phyloP scores from a whole-genome alignment of 306 rosid genomes.

The Vigna reflexopilosa region DNA sequence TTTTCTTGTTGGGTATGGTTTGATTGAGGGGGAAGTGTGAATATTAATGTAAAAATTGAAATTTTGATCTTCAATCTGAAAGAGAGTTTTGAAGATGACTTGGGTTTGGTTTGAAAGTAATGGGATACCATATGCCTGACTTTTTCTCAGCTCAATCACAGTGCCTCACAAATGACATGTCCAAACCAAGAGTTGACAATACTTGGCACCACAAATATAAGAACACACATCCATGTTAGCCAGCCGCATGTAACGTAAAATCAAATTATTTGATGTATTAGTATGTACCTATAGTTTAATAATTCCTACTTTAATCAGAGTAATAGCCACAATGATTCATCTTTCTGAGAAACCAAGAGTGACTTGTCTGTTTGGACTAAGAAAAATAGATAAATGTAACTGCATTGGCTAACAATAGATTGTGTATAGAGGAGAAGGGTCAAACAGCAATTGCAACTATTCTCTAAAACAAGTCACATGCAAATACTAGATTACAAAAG shows the following conservation, averaged over 20 bases:
- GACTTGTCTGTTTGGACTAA: slow-evolving; percentile 20
- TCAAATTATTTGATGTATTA: slow-evolving; percentile 7
- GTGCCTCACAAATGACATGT: slow-evolving; percentile 12
- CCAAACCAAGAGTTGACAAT: slow-evolving; percentile 34
- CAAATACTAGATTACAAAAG: slow-evolving; percentile 33
- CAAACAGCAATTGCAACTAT: slow-evolving; percentile 31
- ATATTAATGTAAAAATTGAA: neutral
- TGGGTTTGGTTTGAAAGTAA: neutral
- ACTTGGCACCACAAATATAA: neutral
- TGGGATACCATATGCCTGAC: slow-evolving; percentile 28
- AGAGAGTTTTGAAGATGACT: slow-evolving; percentile 29
- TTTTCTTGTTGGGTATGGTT: slow-evolving; percentile 22
- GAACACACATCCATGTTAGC: neutral
- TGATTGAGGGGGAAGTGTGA: neutral
- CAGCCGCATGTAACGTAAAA: neutral
- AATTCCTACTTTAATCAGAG: neutral
- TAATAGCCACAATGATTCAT: slow-evolving; percentile 11
- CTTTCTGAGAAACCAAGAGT: slow-evolving; percentile 13
- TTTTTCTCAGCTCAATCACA: neutral
- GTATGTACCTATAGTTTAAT: neutral
- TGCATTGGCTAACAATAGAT: neutral
- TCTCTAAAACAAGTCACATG: slow-evolving; percentile 14
- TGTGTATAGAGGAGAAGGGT: neutral
- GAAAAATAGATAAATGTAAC: neutral
- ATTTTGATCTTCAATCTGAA: slow-evolving; percentile 1